These are phyloP conservation scores for Phytophthora tentaculata DNA, from an alignment of 352 stramenopile species.

Conservation along the genomic window DNA sequence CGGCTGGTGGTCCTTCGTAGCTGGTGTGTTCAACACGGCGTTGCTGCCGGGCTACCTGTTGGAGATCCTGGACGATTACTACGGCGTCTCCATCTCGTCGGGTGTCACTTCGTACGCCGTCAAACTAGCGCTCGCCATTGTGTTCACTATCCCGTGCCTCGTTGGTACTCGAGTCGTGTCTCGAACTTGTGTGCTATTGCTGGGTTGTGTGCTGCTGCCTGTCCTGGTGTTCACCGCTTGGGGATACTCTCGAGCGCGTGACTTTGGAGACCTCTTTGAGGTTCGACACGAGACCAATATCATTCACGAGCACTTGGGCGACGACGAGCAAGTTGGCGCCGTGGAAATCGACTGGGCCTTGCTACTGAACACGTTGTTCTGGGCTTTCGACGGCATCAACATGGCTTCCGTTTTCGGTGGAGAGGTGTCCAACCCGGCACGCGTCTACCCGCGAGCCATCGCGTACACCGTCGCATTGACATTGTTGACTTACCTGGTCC, in stretches of 20 bases:
- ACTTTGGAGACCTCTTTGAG: slow-evolving; percentile 93
- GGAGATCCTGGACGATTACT: slow-evolving; percentile 44
- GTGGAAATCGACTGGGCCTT: slow-evolving; percentile 69
- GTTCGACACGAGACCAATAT: slow-evolving; percentile 55
- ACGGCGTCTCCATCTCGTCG: slow-evolving; percentile 34
- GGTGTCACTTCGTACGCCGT: slow-evolving; percentile 34
- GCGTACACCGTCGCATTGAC: slow-evolving; percentile 36
- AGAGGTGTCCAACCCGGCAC: slow-evolving; percentile 84
- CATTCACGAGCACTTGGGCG: slow-evolving; percentile 26
- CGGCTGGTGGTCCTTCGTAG: slow-evolving; percentile 87
- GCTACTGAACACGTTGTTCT: slow-evolving; percentile 94
- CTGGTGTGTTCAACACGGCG: slow-evolving; percentile 60
- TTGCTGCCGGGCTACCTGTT: slow-evolving; percentile 53
- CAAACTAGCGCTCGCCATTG: slow-evolving; percentile 40
- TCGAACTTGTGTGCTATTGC: slow-evolving; percentile 34
- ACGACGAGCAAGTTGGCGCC: slow-evolving; percentile 68
- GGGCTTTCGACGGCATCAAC: slow-evolving; percentile 94
- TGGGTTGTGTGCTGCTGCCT: slow-evolving; percentile 63
- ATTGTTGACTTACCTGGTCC: slow-evolving; percentile 45
- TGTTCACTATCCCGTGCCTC: slow-evolving; percentile 42
- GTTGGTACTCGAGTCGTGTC: slow-evolving; percentile 44
- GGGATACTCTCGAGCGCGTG: slow-evolving; percentile 38
- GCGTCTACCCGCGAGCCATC: slow-evolving; percentile 65
- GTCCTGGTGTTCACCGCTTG: slow-evolving; percentile 84
- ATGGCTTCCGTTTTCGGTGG: slow-evolving; percentile 83